Evolutionary conservation across 106 monocot genomes (phyloP).

Genomic region (Hemerocallis citrina): DNA sequence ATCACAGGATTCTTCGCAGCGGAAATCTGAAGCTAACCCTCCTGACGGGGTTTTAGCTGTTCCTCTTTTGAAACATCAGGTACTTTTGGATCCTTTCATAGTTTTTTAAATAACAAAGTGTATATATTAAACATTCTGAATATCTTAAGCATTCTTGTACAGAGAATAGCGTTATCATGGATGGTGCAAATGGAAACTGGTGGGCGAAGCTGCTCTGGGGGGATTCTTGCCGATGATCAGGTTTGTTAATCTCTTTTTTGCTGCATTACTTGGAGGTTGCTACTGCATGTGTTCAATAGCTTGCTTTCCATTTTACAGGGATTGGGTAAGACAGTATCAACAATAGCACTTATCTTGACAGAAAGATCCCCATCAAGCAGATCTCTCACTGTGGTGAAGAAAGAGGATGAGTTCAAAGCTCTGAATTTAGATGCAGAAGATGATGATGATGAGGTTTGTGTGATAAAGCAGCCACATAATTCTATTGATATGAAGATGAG

Average conservation of each 20-base stretch:
- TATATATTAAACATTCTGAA: no score
- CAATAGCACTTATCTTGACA: slow-evolving; percentile 41
- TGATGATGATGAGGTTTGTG: slow-evolving; percentile 17
- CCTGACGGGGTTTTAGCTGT: slow-evolving; percentile 76
- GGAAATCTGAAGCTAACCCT: slow-evolving; percentile 52
- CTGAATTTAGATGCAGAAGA: slow-evolving; percentile 27
- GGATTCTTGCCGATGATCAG: slow-evolving; percentile 66
- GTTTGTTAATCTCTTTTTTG: slow-evolving; percentile 19
- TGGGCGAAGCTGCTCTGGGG: slow-evolving; percentile 34
- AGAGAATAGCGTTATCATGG: no score
- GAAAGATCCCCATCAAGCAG: slow-evolving; percentile 26
- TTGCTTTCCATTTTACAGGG: slow-evolving; percentile 32
- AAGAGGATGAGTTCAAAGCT: slow-evolving; percentile 18
- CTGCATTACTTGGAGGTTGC: no score
- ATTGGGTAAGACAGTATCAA: no score
- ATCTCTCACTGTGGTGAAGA: slow-evolving; percentile 4
- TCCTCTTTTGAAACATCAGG: slow-evolving; percentile 82
- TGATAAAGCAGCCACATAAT: background rate
- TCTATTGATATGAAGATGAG: background rate
- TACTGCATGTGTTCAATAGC: no score
- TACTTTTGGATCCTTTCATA: no score
- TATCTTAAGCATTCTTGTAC: slow-evolving; percentile 5
- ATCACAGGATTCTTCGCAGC: slow-evolving; percentile 72
- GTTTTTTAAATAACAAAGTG: slow-evolving; percentile 1
- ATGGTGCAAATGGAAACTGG: no score